phyloP scores from a whole-genome alignment of 2,329 filamentous ascomycete genomes.

The Phaeosphaeriaceae sp. region DNA sequence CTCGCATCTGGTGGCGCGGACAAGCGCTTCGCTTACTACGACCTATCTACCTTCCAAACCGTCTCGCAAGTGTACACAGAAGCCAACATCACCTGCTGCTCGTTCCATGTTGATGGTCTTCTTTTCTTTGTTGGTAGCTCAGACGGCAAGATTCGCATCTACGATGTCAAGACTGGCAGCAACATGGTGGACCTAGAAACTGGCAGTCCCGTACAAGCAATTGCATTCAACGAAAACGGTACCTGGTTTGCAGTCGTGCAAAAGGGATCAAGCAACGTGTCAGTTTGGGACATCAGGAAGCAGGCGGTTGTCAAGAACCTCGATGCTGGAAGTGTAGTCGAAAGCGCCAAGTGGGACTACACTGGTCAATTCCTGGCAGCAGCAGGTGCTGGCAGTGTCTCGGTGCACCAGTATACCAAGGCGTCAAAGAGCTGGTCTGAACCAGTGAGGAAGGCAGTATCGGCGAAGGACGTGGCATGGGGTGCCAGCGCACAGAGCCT shows the following conservation, averaged over 20 bases:
- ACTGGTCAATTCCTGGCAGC: conserved; percentile 90
- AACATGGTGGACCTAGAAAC: conserved; percentile 75
- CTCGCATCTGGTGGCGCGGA: conserved; percentile 87
- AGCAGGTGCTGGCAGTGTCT: conserved; percentile 78
- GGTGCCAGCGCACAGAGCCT: conserved; percentile 75
- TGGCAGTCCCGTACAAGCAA: conserved; percentile 70
- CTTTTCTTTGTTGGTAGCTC: conserved; percentile 84
- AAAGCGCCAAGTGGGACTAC: conserved; percentile 87
- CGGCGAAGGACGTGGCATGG: conserved; percentile 78
- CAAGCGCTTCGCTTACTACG: conserved; percentile 92
- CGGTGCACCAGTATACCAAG: conserved; percentile 90
- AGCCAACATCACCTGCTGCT: conserved; percentile 75
- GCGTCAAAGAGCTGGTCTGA: conserved; percentile 87
- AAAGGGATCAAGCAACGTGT: conserved; percentile 77
- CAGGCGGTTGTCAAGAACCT: conserved; percentile 82
- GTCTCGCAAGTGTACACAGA: conserved; percentile 82
- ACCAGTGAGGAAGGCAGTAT: conserved; percentile 76
- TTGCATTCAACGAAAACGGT: conserved; percentile 94
- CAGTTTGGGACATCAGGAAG: conserved; percentile 92
- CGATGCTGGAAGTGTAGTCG: conserved; percentile 79
- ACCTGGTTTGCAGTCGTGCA: conserved; percentile 90
- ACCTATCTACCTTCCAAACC: conserved; percentile 70
- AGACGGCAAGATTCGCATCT: conserved; percentile 84
- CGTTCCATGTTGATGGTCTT: conserved; percentile 97
- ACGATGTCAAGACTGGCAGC: conserved; percentile 80